phyloP scores from a whole-genome alignment of 2,329 filamentous ascomycete species.

The Fusarium sp. region DNA sequence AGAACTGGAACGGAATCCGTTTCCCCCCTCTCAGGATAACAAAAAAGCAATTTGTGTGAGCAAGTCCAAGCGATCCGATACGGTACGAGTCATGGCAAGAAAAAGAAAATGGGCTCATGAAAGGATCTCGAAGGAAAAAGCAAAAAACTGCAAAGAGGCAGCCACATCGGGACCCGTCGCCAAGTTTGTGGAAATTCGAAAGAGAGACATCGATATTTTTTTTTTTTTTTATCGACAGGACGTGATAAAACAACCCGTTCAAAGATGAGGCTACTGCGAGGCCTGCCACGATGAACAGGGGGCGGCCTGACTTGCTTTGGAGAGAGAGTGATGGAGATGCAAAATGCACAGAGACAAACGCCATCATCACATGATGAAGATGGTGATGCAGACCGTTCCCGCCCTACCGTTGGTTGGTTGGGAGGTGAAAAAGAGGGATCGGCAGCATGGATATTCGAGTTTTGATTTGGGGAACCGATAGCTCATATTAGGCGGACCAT shows the following conservation, averaged over 20 bases:
- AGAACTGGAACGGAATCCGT: background rate
- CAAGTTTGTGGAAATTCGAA: background rate
- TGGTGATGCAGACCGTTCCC: constrained; percentile 8
- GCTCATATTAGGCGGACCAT: constrained; percentile 14
- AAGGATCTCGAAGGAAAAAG: background rate
- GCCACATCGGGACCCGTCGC: background rate
- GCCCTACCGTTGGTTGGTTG: background rate
- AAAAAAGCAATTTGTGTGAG: background rate
- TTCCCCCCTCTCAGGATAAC: background rate
- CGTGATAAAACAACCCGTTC: background rate
- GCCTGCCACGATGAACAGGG: background rate
- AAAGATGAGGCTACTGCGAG: constrained; percentile 17
- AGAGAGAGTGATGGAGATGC: background rate
- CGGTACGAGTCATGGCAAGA: background rate
- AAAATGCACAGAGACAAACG: background rate
- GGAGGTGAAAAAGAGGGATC: constrained; percentile 15
- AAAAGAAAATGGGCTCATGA: background rate
- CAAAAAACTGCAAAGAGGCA: background rate
- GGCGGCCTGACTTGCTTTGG: no score
- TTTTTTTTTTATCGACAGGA: background rate
- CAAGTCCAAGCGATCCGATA: constrained; percentile 4
- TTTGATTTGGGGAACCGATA: background rate
- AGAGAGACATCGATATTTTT: background rate
- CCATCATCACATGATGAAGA: constrained; percentile 3
- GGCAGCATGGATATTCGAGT: constrained; percentile 23